phyloP scores from a whole-genome alignment of 257 asterid species.

The Gardenia jasminoides region DNA sequence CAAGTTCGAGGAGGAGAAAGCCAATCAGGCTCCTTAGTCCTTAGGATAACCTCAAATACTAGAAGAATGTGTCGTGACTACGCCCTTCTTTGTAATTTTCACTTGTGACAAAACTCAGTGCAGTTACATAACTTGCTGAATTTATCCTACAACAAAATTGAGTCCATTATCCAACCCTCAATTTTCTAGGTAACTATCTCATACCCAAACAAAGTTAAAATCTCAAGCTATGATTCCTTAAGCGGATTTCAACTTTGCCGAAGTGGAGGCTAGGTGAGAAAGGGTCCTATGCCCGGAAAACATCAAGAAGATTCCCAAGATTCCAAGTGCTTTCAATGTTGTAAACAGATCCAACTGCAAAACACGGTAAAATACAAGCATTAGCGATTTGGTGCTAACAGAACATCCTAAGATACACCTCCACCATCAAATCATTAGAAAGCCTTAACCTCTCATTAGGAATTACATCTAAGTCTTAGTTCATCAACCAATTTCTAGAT shows the following conservation, averaged over 20 bases:
- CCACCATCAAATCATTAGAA: neutral
- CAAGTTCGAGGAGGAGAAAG: no score
- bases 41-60: neutral
- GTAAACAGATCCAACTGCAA: conserved; percentile 88
- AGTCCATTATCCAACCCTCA: conserved; percentile 17
- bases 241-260: conserved; percentile 83
- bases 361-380: neutral
- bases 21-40: no score
- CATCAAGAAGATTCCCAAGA: conserved; percentile 81
- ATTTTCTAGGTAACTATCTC: conserved; percentile 24
- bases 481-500: neutral
- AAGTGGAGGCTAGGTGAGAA: conserved; percentile 78
- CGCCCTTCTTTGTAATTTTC: neutral
- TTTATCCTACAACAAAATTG: conserved; percentile 32
- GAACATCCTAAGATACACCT: neutral
- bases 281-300: conserved; percentile 87
- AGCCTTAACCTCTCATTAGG: neutral
- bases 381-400: neutral
- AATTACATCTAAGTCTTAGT: no score
- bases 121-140: conserved; percentile 20
- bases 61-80: neutral
- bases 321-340: conserved; percentile 82
- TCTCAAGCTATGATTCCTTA: conserved; percentile 27
- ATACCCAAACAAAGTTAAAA: neutral
- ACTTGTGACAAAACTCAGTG: conserved; percentile 18